Conservation (phyloP, 73 alveolate species). For the Durusdinium trenchii region DNA sequence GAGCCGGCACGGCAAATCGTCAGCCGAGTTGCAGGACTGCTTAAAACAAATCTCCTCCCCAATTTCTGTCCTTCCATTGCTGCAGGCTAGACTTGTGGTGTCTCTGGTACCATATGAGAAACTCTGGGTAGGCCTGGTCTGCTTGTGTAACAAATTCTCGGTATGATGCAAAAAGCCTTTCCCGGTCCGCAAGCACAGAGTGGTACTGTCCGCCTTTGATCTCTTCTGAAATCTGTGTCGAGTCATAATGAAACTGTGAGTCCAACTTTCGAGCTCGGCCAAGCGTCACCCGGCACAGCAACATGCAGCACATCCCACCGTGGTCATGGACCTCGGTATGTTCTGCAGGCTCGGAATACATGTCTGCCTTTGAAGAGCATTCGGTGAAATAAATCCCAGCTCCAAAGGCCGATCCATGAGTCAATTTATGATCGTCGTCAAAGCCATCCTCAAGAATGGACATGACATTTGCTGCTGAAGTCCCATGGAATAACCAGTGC, state of each 20-base stretch:
- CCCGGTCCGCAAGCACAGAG: constrained; percentile 65
- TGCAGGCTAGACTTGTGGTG: constrained; percentile 60
- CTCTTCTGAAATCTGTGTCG: constrained; percentile 16
- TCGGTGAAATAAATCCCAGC: constrained; percentile 80
- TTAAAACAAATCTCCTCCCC: constrained; percentile 77
- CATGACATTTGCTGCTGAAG: constrained; percentile 45
- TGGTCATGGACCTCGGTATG: constrained; percentile 87
- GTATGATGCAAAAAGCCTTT: constrained; percentile 59
- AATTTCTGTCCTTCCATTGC: constrained; percentile 75
- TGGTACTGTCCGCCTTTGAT: constrained; percentile 9
- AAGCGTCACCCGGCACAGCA: constrained; percentile 75
- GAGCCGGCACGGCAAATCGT: not conserved
- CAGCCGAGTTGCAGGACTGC: not conserved
- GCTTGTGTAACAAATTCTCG: constrained; percentile 91
- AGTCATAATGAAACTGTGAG: constrained; percentile 68
- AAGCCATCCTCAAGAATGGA: constrained; percentile 79
- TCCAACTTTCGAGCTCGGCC: constrained; percentile 77
- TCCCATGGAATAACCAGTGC: constrained; percentile 90
- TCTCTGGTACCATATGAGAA: constrained; percentile 72
- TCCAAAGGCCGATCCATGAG: constrained; percentile 83
- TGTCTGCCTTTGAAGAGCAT: constrained; percentile 85
- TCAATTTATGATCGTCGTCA: constrained; percentile 12
- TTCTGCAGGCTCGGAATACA: constrained; percentile 63
- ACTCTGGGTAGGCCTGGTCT: constrained; percentile 71
- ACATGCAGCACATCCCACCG: constrained; percentile 93